Conservation (phyloP, 2,329 filamentous ascomycete genomes). For the Myrmaecium sp. region DNA sequence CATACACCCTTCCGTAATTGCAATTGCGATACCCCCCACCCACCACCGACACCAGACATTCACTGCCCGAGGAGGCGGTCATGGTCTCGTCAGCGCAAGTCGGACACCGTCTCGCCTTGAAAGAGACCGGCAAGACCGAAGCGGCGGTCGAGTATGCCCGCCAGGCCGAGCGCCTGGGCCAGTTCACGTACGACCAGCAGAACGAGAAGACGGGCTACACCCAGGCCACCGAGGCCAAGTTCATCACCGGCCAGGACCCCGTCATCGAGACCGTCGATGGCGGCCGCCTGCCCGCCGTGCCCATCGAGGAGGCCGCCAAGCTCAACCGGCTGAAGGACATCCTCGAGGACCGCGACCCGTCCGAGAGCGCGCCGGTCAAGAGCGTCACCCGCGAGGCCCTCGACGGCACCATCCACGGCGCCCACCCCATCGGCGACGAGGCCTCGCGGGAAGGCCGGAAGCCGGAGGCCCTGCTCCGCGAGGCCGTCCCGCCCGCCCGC, state of each 20-base stretch:
- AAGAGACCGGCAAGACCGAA: slow-evolving; percentile 18
- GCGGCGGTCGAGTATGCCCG: slow-evolving; percentile 39
- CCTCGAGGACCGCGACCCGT: slow-evolving; percentile 22
- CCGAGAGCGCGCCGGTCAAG: slow-evolving; percentile 12
- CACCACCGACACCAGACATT: too few species aligned
- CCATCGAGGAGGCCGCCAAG: slow-evolving; percentile 51
- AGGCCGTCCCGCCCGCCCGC: slow-evolving; percentile 41
- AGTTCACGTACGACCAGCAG: slow-evolving; percentile 24
- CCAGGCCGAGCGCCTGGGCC: slow-evolving; percentile 36
- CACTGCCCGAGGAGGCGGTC: too few species aligned
- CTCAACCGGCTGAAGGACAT: slow-evolving; percentile 47
- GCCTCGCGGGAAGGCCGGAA: slow-evolving; percentile 23
- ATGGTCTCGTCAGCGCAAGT: too few species aligned
- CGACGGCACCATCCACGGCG: slow-evolving; percentile 25
- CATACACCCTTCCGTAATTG: too few species aligned
- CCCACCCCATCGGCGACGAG: slow-evolving; percentile 12
- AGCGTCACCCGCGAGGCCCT: slow-evolving; percentile 21
- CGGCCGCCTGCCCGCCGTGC: slow-evolving; percentile 49
- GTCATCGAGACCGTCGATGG: slow-evolving; percentile 54
- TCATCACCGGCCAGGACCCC: slow-evolving; percentile 51
- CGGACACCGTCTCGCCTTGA: too few species aligned
- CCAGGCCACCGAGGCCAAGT: slow-evolving; percentile 42
- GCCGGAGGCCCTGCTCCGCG: slow-evolving; percentile 27
- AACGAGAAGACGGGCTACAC: slow-evolving; percentile 27
- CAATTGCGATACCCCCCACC: too few species aligned